Evolutionary conservation across 1,139 yeast species (phyloP).

Genomic region (Lodderomyces jiufengensis): DNA sequence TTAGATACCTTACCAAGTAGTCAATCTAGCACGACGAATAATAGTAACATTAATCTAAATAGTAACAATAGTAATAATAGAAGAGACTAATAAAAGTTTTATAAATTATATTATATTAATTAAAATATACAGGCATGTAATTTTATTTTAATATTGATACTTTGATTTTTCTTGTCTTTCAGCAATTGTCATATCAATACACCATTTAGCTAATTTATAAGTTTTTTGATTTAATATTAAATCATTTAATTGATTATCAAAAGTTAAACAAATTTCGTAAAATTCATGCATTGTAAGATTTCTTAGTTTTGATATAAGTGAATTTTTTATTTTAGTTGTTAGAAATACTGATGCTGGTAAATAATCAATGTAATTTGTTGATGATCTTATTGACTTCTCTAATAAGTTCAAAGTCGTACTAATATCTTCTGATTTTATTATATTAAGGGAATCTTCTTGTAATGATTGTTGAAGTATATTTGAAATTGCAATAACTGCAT

Average conservation of each 20-base stretch:
- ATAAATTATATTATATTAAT: too few species aligned
- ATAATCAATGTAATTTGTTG: conserved; percentile 35
- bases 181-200: conserved; percentile 62
- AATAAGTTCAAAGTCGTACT: conserved; percentile 56
- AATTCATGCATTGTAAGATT: conserved; percentile 63
- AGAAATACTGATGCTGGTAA: conserved; percentile 47
- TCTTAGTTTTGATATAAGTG: conserved; percentile 52
- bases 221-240: conserved; percentile 59
- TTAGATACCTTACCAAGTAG: conserved; percentile 50
- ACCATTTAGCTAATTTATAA: conserved; percentile 67
- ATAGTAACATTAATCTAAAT: conserved; percentile 2
- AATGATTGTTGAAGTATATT: conserved; percentile 57
- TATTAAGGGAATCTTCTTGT: conserved; percentile 58
- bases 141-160: background rate
- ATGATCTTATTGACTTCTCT: conserved; percentile 53
- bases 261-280: conserved; percentile 59
- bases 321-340: conserved; percentile 23
- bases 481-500: conserved; percentile 60
- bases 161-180: conserved; percentile 28
- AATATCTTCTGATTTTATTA: conserved; percentile 49
- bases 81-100: conserved; percentile 10
- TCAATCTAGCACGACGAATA: conserved; percentile 5
- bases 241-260: conserved; percentile 60
- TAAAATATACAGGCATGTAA: background rate
- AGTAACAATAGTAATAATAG: conserved; percentile 5